Evolutionary conservation across 129 eudicot species (phyloP).

Genomic region (Oenanthe sinensis): DNA sequence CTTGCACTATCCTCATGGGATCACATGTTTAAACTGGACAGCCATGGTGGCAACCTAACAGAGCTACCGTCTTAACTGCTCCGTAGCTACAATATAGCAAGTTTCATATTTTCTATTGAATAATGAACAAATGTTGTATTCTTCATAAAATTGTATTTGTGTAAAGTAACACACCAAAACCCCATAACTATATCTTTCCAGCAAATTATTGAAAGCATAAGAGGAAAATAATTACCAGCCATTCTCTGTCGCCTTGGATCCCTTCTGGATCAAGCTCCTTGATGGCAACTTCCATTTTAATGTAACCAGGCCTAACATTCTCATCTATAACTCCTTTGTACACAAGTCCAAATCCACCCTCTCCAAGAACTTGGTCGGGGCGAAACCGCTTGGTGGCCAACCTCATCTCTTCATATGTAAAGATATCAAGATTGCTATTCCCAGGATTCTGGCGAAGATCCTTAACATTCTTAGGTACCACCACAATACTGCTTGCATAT

Average conservation of each 20-base stretch:
- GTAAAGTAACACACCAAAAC: background rate
- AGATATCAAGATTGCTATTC: constrained; percentile 70
- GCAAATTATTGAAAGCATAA: background rate
- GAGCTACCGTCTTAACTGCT: background rate
- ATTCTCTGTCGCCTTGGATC: constrained; percentile 89
- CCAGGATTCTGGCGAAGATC: constrained; percentile 70
- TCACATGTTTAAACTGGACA: background rate
- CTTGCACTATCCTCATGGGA: background rate
- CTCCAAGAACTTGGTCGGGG: constrained; percentile 73
- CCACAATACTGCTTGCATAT: constrained; percentile 34
- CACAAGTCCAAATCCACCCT: constrained; percentile 94
- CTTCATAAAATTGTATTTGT: background rate
- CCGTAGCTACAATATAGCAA: background rate
- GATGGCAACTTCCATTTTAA: constrained; percentile 60
- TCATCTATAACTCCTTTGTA: constrained; percentile 90
- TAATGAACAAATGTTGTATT: background rate
- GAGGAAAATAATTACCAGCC: constrained; percentile 66
- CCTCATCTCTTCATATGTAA: constrained; percentile 87
- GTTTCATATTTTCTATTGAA: background rate
- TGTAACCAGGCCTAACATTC: constrained; percentile 66
- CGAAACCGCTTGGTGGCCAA: constrained; percentile 81
- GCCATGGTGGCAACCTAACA: background rate
- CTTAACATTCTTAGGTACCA: constrained; percentile 61
- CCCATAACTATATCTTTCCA: background rate
- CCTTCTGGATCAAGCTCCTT: constrained; percentile 91